phyloP scores from a whole-genome alignment of 2,329 filamentous ascomycete species.

The Claviceps monticola region DNA sequence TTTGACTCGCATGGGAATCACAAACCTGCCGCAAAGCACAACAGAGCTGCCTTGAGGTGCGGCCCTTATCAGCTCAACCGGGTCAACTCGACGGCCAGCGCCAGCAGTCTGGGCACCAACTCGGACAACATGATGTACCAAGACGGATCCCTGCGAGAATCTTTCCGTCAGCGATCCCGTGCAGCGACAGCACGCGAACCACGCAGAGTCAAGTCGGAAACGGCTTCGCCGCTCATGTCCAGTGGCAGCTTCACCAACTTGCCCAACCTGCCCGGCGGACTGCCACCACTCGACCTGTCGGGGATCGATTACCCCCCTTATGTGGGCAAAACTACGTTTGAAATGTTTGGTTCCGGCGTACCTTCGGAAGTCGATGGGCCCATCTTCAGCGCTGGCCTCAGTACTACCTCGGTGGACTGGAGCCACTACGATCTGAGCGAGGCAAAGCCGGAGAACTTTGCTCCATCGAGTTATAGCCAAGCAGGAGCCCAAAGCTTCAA shows the following conservation, averaged over 20 bases:
- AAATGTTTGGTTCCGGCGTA: constrained; percentile 35
- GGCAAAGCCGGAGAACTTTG: constrained; percentile 33
- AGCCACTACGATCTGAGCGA: constrained; percentile 32
- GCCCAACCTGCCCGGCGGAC: constrained; percentile 35
- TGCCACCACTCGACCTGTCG: constrained; percentile 47
- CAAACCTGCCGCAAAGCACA: constrained; percentile 47
- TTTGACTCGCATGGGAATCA: constrained; percentile 53
- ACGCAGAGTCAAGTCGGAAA: constrained; percentile 46
- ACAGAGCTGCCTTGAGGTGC: constrained; percentile 46
- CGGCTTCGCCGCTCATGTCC: constrained; percentile 43
- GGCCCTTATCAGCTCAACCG: constrained; percentile 48
- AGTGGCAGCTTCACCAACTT: constrained; percentile 36
- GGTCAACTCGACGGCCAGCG: constrained; percentile 42
- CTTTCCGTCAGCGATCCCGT: constrained; percentile 19
- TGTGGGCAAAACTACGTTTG: constrained; percentile 31
- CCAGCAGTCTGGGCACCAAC: constrained; percentile 32
- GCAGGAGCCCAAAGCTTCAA: constrained; percentile 35
- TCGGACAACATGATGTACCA: constrained; percentile 27
- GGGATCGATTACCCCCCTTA: constrained; percentile 37
- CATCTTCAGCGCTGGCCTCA: constrained; percentile 48
- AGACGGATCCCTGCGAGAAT: constrained; percentile 19
- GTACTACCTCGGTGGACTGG: constrained; percentile 36
- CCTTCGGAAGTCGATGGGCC: constrained; percentile 40
- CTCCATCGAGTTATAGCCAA: constrained; percentile 41
- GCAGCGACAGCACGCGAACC: constrained; percentile 29